A percentile compares a stretch with the other conserved stretches of the same genome.
These are phyloP conservation scores for Panaeolus cyanescens DNA, from an alignment of 768 basidiomycete genomes.

Conservation along the genomic window DNA sequence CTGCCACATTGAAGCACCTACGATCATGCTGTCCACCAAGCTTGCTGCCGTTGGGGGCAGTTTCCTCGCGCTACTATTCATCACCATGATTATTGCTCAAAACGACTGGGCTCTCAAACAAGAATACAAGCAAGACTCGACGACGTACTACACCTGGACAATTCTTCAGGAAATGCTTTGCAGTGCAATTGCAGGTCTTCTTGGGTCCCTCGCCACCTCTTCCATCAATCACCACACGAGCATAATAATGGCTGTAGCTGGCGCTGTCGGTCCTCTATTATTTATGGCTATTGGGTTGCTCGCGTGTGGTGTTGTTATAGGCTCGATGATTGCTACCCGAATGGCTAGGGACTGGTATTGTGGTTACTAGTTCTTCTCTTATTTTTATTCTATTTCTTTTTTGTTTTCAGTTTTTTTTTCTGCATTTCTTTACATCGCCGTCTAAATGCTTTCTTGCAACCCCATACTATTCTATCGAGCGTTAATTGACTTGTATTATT, in stretches of 20 bases:
- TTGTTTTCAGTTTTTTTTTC: neutral
- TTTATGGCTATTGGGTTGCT: slow-evolving; percentile 18
- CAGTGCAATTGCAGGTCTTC: slow-evolving; percentile 20
- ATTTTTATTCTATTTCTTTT: neutral
- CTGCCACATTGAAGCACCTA: slow-evolving; percentile 6
- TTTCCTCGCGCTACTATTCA: slow-evolving; percentile 21
- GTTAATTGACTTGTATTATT: neutral
- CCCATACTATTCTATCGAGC: slow-evolving; percentile 6
- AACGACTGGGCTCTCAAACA: neutral
- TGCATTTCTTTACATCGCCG: neutral
- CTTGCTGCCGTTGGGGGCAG: slow-evolving; percentile 26
- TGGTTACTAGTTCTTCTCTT: slow-evolving; percentile 7
- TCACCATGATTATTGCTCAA: slow-evolving; percentile 15
- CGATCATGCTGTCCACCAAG: slow-evolving; percentile 4
- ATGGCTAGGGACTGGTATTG: slow-evolving; percentile 11
- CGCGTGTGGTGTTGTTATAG: slow-evolving; percentile 11
- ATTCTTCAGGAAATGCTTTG: slow-evolving; percentile 25
- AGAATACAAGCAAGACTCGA: neutral
- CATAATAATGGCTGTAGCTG: slow-evolving; percentile 13
- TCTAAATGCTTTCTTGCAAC: slow-evolving; percentile 5
- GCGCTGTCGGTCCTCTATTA: slow-evolving; percentile 21
- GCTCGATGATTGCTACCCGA: slow-evolving; percentile 10
- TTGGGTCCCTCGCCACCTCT: slow-evolving; percentile 17
- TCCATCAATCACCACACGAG: slow-evolving; percentile 8
- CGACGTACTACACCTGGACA: slow-evolving; percentile 3